These are phyloP conservation scores for Davidsoniella australis DNA, from an alignment of 2,329 filamentous ascomycete species.

Conservation along the genomic window DNA sequence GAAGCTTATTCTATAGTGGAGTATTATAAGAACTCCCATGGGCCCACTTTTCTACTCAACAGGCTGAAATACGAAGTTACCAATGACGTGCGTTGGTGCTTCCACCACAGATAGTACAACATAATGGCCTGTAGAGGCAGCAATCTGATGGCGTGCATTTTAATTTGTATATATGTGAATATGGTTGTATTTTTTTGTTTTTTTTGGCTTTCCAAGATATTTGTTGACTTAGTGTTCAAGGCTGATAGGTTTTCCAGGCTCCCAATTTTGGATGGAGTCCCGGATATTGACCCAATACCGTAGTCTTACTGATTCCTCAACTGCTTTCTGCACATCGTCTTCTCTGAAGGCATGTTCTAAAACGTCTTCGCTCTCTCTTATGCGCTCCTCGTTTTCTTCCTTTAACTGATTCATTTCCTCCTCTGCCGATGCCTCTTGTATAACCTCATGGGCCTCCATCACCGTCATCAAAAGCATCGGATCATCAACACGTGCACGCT, in stretches of 20 bases:
- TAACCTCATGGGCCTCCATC: conserved; percentile 59
- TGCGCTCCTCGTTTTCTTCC: conserved; percentile 48
- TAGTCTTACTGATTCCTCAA: conserved; percentile 55
- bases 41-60: no score
- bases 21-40: no score
- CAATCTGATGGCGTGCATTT: no score
- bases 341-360: conserved; percentile 48
- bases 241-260: conserved; percentile 49
- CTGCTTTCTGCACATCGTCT: conserved; percentile 50
- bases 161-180: not conserved
- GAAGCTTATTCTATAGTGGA: no score
- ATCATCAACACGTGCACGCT: conserved; percentile 51
- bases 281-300: conserved; percentile 84
- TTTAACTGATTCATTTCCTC: conserved; percentile 43
- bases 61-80: no score
- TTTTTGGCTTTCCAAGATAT: no score
- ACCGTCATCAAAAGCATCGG: conserved; percentile 59
- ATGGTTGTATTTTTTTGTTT: not conserved
- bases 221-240: conserved; percentile 27
- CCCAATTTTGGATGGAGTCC: conserved; percentile 69
- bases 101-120: no score
- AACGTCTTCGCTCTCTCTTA: conserved; percentile 42
- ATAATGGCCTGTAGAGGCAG: no score
- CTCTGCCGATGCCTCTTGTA: conserved; percentile 55
- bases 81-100: no score